A percentile compares a stretch with the other conserved stretches of the same genome.
phyloP scores from a whole-genome alignment of 768 basidiomycete genomes.

The Mycena vitilis region DNA sequence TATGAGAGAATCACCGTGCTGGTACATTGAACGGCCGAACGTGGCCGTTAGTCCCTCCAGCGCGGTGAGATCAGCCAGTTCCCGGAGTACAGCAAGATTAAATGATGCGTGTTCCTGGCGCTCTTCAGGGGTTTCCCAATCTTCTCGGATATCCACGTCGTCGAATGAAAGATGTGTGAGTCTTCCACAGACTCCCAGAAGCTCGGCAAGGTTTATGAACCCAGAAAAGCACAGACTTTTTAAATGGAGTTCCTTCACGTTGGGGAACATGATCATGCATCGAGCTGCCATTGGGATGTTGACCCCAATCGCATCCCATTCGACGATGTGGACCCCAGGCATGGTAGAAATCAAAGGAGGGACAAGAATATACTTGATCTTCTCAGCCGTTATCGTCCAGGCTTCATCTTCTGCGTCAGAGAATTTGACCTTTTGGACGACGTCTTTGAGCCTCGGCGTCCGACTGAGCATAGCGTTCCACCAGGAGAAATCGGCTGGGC shows the following conservation, averaged over 20 bases:
- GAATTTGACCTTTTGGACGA: constrained; percentile 24
- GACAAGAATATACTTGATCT: not conserved
- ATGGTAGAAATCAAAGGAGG: not conserved
- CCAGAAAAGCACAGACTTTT: not conserved
- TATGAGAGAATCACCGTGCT: not conserved
- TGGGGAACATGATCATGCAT: constrained; percentile 1
- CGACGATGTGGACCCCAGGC: not conserved
- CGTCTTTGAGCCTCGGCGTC: not conserved
- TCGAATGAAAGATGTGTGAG: too few relatives aligned
- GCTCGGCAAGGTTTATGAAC: not conserved
- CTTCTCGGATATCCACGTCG: too few relatives aligned
- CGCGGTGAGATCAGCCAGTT: not conserved
- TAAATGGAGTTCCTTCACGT: constrained; percentile 2
- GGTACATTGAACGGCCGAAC: too few relatives aligned
- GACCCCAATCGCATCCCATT: not conserved
- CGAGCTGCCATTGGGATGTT: not conserved
- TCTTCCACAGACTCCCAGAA: not conserved
- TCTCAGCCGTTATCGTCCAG: not conserved
- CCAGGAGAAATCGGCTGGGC: constrained; percentile 8
- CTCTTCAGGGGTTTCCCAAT: too few relatives aligned
- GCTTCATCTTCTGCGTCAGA: not conserved
- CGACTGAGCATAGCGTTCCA: constrained; percentile 18
- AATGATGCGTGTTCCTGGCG: too few relatives aligned
- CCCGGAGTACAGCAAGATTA: too few relatives aligned
- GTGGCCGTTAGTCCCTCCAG: not conserved